These are phyloP conservation scores for Ceratocystis eucalypticola DNA, from an alignment of 2,329 filamentous ascomycete genomes.

Conservation along the genomic window DNA sequence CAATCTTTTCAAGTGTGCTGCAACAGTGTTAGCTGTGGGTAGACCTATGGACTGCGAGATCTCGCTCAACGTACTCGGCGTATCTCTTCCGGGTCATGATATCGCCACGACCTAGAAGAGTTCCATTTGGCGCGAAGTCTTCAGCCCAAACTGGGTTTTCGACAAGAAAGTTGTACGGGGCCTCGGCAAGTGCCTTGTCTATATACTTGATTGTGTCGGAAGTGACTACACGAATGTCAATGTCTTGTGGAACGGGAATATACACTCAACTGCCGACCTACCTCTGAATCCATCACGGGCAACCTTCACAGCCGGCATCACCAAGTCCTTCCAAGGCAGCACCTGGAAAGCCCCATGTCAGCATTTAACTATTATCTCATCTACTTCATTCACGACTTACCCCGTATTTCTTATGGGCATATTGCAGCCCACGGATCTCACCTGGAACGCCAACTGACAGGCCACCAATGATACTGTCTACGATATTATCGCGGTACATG, in stretches of 20 bases:
- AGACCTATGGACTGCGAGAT: not conserved
- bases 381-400: conserved; percentile 24
- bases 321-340: conserved; percentile 55
- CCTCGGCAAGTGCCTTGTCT: conserved; percentile 26
- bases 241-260: not conserved
- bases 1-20: conserved; percentile 61
- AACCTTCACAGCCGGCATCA: conserved; percentile 59
- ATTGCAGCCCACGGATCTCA: conserved; percentile 64
- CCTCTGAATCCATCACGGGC: conserved; percentile 58
- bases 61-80: conserved; percentile 34
- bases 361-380: not conserved
- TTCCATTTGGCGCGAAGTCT: conserved; percentile 80
- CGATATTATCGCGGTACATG: conserved; percentile 66
- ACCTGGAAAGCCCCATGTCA: conserved; percentile 2
- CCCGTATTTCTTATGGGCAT: conserved; percentile 62
- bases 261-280: conserved; percentile 20
- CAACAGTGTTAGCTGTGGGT: not conserved
- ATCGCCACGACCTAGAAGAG: conserved; percentile 56
- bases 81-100: conserved; percentile 70
- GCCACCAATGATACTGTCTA: conserved; percentile 56
- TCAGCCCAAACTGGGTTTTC: conserved; percentile 67
- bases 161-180: conserved; percentile 48
- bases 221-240: conserved; percentile 37
- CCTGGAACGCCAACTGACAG: conserved; percentile 59
- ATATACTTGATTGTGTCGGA: conserved; percentile 66